Evolutionary conservation across 2,329 filamentous ascomycete genomes (phyloP), one percentile per base, ranked within the genome.

Genomic region (Lithohypha guttulata): DNA sequence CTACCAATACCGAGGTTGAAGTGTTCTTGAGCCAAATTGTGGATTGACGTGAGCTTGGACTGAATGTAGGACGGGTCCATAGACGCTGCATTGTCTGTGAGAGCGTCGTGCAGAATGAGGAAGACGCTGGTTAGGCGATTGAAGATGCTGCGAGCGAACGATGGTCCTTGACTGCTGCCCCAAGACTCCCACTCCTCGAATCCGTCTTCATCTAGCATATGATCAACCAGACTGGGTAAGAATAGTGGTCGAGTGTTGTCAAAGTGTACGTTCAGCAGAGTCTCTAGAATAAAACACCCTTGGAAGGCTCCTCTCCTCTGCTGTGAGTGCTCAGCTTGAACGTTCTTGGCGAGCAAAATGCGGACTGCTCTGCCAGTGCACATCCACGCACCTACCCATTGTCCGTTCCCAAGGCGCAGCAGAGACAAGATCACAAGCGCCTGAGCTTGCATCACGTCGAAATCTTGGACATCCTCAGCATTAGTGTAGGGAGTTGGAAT

Each of bases 121-220:
- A 20, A 47, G 17, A 67, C 47, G 9, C 59, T 58, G 0, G 70
- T 53, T 13, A 75, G 55, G 19, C 61, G 59, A 43, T 74, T 74
- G 51, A 73, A 72, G 4, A 65, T 70, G 50, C 70, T 75, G 15
- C 70, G 52, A 4, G 64, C 59, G 30, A 68, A 60, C 9, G 67
- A 58, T 3, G 61, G 62, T 8, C 60, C 58, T n/a, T 53, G 51
- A 33, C 46, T 41, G 41, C 66, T 65, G 15, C 33, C 65, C 81
- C 81, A 85, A 1, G 77, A 75, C 47, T 81, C 75, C 80, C 80
- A 84, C 59, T 84, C 79, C 51, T 84, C 81, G 14, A 79, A 60
- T 1, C 77, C 77, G 49, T 81, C 76, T 55, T 82, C 77, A 18
- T 73, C 66, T 2, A 81, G 60, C 20, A 67, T 53, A 18, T 30